A percentile compares a stretch with the other conserved stretches of the same genome.
phyloP scores from a whole-genome alignment of 78 protist species.

The Emiliania huxleyi region DNA sequence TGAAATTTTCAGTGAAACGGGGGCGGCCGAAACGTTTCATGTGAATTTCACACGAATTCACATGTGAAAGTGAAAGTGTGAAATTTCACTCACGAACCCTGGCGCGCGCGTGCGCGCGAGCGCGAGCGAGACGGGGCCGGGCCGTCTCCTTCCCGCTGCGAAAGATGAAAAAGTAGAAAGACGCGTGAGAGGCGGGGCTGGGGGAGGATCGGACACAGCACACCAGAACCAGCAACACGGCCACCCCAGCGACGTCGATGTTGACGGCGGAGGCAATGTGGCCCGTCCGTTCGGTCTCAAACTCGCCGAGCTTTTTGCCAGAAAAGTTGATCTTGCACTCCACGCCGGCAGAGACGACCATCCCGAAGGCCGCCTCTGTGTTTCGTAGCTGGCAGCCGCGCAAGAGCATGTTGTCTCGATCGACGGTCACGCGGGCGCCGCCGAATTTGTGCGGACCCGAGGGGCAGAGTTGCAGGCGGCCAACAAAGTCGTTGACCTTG shows the following conservation, averaged over 20 bases:
- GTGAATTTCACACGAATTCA: no score
- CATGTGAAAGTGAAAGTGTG: no score
- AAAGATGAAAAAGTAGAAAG: no score
- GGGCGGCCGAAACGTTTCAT: no score
- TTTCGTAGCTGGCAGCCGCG: slow-evolving; percentile 73
- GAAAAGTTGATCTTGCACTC: slow-evolving; percentile 54
- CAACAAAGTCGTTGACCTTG: slow-evolving; percentile 26
- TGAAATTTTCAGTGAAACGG: no score
- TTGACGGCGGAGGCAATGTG: background rate
- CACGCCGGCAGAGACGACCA: slow-evolving; percentile 58
- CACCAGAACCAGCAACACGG: background rate
- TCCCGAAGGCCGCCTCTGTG: slow-evolving; percentile 67
- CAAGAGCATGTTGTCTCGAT: slow-evolving; percentile 8
- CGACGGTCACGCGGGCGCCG: background rate
- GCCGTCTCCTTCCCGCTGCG: no score
- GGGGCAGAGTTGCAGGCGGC: background rate
- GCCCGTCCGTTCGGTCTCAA: background rate
- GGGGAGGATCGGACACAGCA: no score
- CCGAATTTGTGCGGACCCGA: background rate
- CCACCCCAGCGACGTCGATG: background rate
- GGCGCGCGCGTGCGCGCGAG: no score
- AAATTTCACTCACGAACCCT: no score
- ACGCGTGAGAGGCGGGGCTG: no score
- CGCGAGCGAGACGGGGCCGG: no score
- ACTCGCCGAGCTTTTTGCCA: background rate